A percentile compares a stretch with the other conserved stretches of the same genome.
Conservation (phyloP, 306 rosid species). For the Quercus variabilis region DNA sequence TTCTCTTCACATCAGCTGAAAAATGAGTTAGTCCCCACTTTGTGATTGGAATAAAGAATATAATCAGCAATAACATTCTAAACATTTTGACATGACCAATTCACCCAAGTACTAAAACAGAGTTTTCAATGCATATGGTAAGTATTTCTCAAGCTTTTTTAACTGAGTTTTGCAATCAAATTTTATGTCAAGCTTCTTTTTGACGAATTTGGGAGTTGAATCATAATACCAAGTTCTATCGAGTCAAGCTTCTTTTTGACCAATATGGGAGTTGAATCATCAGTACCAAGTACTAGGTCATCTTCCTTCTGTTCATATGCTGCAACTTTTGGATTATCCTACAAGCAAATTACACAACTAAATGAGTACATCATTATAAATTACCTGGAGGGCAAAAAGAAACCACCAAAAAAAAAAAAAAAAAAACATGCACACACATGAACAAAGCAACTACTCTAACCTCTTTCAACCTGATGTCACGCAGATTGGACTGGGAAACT, state of each 20-base stretch:
- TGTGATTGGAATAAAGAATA: background rate
- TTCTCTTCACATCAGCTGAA: conserved; percentile 11
- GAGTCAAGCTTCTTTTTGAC: conserved; percentile 18
- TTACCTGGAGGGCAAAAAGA: background rate
- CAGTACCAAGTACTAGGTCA: background rate
- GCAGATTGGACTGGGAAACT: background rate
- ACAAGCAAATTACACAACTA: background rate
- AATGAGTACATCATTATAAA: background rate
- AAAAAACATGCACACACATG: background rate
- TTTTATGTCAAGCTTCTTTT: conserved; percentile 18
- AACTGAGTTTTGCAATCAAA: conserved; percentile 30
- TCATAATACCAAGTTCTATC: background rate
- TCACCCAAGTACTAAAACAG: conserved; percentile 8
- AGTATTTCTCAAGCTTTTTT: conserved; percentile 25
- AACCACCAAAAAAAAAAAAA: background rate
- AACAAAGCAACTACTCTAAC: background rate
- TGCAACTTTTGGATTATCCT: background rate
- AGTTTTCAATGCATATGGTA: background rate
- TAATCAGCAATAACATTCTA: background rate
- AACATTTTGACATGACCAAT: conserved; percentile 10
- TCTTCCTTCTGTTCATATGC: conserved; percentile 1
- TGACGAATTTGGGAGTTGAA: conserved; percentile 7
- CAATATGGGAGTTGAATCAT: conserved; percentile 4
- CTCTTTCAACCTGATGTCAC: conserved; percentile 6
- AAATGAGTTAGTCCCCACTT: conserved; percentile 13